These are phyloP conservation scores for Colletotrichum graminicola DNA, from an alignment of 2,329 filamentous ascomycete species.

Conservation along the genomic window DNA sequence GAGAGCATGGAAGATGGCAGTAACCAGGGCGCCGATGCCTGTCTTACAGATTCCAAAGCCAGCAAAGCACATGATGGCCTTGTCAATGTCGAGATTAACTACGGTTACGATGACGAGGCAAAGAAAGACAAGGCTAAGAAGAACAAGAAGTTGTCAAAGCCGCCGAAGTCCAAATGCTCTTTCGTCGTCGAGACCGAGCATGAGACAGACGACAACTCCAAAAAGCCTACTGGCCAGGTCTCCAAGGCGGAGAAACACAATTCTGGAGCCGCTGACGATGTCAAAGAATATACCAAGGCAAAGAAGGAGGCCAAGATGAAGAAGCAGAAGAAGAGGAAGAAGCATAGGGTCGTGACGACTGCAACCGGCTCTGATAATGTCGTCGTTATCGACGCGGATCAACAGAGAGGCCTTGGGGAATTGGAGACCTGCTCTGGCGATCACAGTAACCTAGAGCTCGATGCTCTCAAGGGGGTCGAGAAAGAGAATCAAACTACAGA, in stretches of 20 bases:
- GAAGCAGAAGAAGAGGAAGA: background rate
- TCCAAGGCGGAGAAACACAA: conserved; percentile 2
- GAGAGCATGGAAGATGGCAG: too few species aligned
- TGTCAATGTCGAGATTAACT: background rate
- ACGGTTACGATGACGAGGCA: background rate
- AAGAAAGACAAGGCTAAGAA: background rate
- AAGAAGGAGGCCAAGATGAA: background rate
- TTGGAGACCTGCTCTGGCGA: background rate
- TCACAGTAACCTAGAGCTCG: too few species aligned
- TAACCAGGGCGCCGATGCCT: background rate
- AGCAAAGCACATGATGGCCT: background rate
- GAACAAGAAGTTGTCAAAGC: background rate
- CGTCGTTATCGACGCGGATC: background rate
- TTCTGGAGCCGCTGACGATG: background rate
- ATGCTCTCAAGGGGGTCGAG: background rate
- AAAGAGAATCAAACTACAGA: background rate
- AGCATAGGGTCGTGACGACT: background rate
- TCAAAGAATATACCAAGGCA: background rate
- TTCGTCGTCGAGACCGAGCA: background rate
- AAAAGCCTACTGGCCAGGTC: background rate
- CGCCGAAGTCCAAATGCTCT: background rate
- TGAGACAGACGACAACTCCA: background rate
- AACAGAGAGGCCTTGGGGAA: background rate
- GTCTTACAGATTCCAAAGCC: background rate
- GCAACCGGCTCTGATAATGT: background rate